A percentile compares a stretch with the other conserved stretches of the same genome.
These are phyloP conservation scores for Parastagonospora nodorum DNA, from an alignment of 2,329 filamentous ascomycete species.

Conservation along the genomic window DNA sequence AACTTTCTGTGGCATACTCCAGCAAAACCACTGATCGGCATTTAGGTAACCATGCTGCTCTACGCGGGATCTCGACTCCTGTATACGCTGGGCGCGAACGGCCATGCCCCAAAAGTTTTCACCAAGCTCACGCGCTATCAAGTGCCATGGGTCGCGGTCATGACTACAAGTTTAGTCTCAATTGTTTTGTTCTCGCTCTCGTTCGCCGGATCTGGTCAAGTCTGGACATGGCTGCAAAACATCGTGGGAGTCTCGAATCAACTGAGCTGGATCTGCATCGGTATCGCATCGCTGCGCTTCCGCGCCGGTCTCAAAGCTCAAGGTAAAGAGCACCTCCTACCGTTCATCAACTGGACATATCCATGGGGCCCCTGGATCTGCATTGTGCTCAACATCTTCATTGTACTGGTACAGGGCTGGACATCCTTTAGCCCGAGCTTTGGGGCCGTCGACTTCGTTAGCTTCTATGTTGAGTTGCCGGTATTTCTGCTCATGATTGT, in stretches of 20 bases:
- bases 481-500: constrained; percentile 36
- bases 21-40: no score
- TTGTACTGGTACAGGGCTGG: constrained; percentile 39
- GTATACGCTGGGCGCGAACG: constrained; percentile 54
- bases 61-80: constrained; percentile 62
- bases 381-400: constrained; percentile 32
- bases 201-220: constrained; percentile 48
- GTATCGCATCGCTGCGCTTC: constrained; percentile 65
- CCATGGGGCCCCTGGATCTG: constrained; percentile 58
- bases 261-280: constrained; percentile 60
- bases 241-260: constrained; percentile 64
- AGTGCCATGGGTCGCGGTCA: constrained; percentile 47
- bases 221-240: constrained; percentile 69
- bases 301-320: constrained; percentile 52
- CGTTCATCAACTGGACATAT: constrained; percentile 61
- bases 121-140: constrained; percentile 54
- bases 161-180: constrained; percentile 44
- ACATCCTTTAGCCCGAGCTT: constrained; percentile 60
- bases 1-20: no score
- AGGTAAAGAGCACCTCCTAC: constrained; percentile 52
- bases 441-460: constrained; percentile 53
- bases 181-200: constrained; percentile 49
- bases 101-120: constrained; percentile 76
- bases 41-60: constrained; percentile 56
- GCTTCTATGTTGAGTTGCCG: constrained; percentile 52